Evolutionary conservation across 371 early-diverging fungal genomes (phyloP), one percentile per base, ranked within the genome.

Genomic region (Batkoa obscura): DNA sequence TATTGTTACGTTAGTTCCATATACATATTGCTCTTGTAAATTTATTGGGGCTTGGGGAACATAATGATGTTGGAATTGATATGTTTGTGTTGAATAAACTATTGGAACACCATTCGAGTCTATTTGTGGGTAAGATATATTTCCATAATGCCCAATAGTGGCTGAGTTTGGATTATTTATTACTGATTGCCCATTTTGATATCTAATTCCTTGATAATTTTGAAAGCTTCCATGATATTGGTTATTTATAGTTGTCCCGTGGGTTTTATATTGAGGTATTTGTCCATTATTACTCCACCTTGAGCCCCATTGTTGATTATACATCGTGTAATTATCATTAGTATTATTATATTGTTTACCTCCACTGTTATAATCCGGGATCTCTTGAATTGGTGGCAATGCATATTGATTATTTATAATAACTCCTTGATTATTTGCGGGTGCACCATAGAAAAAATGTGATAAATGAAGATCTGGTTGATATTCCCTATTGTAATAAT

Each of bases 1-100:
- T n/a, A 52, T 52, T 37, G 56, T 59, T 30, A 66, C 52, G 33
- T 54, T 56, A 4, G 68, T 68, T 1, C 70, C 70, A 17, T 65
- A 66, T 6, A 68, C 62, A 43, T 50, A 35, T n/a, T 30, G 30
- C 15, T 31, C 8, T 13, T 3, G 33, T 15, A 48, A 55, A 5
- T 38, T 45, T 4, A 23, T 45, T 3, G 45, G 45, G n/a, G n/a
- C n/a, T n/a, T n/a, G n/a, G n/a, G n/a, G n/a, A n/a, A n/a, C n/a
- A n/a, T n/a, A n/a, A n/a, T n/a, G n/a, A n/a, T n/a, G n/a, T n/a
- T n/a, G n/a, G n/a, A n/a, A n/a, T n/a, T n/a, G n/a, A n/a, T n/a
- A n/a, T n/a, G n/a, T n/a, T 45, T 8, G 4, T 15, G 15, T 45
- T 4, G 15, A 3, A 4, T 45, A 23, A 12, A 45, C 17, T 23